phyloP scores from a whole-genome alignment of 2,329 filamentous ascomycete genomes.

The Colletotrichum brevisporum region DNA sequence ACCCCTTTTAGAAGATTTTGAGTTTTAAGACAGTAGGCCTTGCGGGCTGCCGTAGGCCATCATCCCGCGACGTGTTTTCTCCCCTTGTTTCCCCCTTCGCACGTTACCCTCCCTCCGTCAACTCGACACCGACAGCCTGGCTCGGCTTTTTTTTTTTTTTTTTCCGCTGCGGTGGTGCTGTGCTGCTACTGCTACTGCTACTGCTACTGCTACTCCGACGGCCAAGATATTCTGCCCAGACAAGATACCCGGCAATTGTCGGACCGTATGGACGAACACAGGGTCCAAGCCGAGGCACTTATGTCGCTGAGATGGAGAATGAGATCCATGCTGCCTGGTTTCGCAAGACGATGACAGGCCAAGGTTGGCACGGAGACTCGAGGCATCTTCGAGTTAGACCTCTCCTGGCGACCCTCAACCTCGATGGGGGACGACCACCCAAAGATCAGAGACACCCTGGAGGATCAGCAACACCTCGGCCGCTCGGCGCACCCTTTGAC shows the following conservation, averaged over 20 bases:
- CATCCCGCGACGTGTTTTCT: too few relatives aligned
- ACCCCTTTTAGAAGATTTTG: too few relatives aligned
- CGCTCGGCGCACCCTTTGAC: neutral
- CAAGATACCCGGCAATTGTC: conserved; percentile 15
- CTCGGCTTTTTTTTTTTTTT: too few relatives aligned
- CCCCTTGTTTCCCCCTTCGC: too few relatives aligned
- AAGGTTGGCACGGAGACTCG: conserved; percentile 19
- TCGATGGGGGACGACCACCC: neutral
- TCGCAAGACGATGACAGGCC: neutral
- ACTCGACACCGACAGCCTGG: too few relatives aligned
- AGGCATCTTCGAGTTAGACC: conserved; percentile 1
- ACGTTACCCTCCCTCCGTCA: too few relatives aligned
- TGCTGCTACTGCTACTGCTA: conserved; percentile 16
- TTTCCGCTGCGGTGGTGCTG: too few relatives aligned
- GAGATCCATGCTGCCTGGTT: neutral
- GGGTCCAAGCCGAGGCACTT: conserved; percentile 20
- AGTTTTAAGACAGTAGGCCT: too few relatives aligned
- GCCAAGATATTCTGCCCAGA: conserved; percentile 18
- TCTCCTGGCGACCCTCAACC: conserved; percentile 1
- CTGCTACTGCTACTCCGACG: neutral
- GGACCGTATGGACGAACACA: conserved; percentile 16
- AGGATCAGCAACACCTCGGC: neutral
- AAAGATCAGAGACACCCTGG: neutral
- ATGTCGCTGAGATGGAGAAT: neutral
- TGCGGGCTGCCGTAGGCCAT: too few relatives aligned